Evolutionary conservation across 805 yeast genomes (phyloP), one percentile per base, ranked within the genome.

Genomic region (Metschnikowia proteae): DNA sequence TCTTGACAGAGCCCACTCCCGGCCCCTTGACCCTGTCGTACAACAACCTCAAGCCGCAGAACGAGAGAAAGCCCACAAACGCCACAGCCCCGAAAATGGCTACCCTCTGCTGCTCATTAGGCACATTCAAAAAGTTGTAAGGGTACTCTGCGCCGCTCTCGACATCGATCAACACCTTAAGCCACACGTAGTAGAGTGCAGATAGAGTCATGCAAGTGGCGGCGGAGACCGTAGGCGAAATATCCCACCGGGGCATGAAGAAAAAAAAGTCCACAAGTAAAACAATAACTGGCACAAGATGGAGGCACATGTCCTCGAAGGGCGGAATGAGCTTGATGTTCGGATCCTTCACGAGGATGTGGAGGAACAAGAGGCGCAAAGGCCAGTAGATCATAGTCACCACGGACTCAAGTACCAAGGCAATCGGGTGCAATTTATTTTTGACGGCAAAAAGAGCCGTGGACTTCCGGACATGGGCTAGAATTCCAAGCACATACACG

Each of bases 351-450:
- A 78, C 65, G 34, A 86, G 82, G 46, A 82, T 60, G 22, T 70
- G 67, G 32, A 76, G 59, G 44, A 76, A 74, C 57, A 81, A 78
- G 13, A 84, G 48, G 53, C 82, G 69, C 54, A 86, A 71, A 0
- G 83, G 81, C 92, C 94, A 86, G 62, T 86, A 86, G 11, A 86
- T 79, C 1, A 67, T 31, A 0, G 87, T 73, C 13, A 86, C 89
- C 22, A 85, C 71, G 8, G 76, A 67, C 60, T 85, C 91, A 13
- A 82, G 57, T 0, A 81, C 78, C 40, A 83, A 64, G 0, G 83
- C 81, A 36, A 80, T 59, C 0, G 87, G 82, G 50, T 82, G 77
- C 30, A 76, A 44, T 45, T 66, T 60, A 46, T 73, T 72, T 52
- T 78, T 77, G 31, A 70, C 27, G 7, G 47, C 35, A 52, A 64